Conservation (phyloP, 306 rosid species). For the Rosa persica region DNA sequence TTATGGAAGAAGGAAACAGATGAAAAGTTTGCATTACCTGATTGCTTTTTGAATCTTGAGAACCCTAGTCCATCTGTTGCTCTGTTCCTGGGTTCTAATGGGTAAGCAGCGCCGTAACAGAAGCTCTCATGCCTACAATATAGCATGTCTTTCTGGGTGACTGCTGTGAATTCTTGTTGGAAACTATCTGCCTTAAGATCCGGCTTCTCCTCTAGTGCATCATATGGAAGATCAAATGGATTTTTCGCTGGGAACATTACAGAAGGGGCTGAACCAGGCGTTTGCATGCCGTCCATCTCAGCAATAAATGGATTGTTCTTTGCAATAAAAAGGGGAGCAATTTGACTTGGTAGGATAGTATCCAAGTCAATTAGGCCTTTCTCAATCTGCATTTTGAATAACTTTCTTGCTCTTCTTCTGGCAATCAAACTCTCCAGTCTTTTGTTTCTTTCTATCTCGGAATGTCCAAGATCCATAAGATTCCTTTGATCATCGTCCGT, state of each 20-base stretch:
- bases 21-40: constrained; percentile 38
- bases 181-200: constrained; percentile 57
- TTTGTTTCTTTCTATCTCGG: constrained; percentile 79
- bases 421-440: constrained; percentile 78
- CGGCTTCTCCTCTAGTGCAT: constrained; percentile 66
- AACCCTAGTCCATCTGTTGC: constrained; percentile 32
- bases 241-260: constrained; percentile 43
- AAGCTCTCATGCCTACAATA: constrained; percentile 75
- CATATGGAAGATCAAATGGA: constrained; percentile 77
- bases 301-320: constrained; percentile 27
- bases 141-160: constrained; percentile 43
- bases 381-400: constrained; percentile 37
- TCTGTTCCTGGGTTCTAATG: constrained; percentile 33
- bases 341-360: constrained; percentile 28
- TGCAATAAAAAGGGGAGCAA: constrained; percentile 44
- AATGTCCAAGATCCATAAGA: constrained; percentile 68
- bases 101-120: constrained; percentile 38
- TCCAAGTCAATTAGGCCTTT: constrained; percentile 31
- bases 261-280: constrained; percentile 90
- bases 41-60: constrained; percentile 37
- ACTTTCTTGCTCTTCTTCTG: constrained; percentile 60
- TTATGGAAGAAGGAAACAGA: neutral
- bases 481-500: constrained; percentile 78
- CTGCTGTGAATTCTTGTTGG: constrained; percentile 49
- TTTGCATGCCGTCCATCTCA: constrained; percentile 37